Conservation (phyloP, 176 grass and related monocot species). For the Chloris gayana region DNA sequence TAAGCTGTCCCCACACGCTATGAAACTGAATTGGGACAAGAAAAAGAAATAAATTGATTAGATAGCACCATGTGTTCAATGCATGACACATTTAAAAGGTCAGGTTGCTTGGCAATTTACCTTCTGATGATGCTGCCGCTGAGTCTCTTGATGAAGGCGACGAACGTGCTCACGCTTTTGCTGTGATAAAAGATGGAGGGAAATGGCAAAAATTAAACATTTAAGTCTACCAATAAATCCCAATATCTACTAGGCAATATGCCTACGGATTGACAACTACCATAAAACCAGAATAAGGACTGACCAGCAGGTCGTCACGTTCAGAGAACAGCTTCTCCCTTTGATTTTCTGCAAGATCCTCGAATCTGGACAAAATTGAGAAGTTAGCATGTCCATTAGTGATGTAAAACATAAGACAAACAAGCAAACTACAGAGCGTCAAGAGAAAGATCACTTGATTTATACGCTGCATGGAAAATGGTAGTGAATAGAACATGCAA, state of each 20-base stretch:
- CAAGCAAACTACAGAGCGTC: background rate
- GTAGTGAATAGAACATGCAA: background rate
- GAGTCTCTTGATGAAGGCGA: background rate
- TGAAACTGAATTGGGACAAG: slow-evolving; percentile 65
- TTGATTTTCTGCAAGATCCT: slow-evolving; percentile 48
- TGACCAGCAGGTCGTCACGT: slow-evolving; percentile 55
- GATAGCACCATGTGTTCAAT: background rate
- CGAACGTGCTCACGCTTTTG: background rate
- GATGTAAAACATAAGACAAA: background rate
- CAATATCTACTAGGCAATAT: background rate
- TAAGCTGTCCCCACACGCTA: slow-evolving; percentile 98
- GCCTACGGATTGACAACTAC: background rate
- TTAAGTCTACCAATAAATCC: slow-evolving; percentile 20
- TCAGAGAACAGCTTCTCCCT: slow-evolving; percentile 59
- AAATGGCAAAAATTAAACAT: background rate
- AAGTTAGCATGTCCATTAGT: background rate
- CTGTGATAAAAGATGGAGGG: slow-evolving; percentile 10
- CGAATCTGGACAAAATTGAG: slow-evolving; percentile 62
- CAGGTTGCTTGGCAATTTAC: background rate
- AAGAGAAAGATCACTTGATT: slow-evolving; percentile 23
- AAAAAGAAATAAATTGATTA: slow-evolving; percentile 16
- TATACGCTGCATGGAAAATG: background rate
- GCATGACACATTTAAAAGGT: background rate
- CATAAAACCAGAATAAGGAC: slow-evolving; percentile 30
- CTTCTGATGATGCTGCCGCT: background rate